Evolutionary conservation across 228 moss, liverwort and hornwort genomes (phyloP).

Genomic region (Sphagnum fallax): DNA sequence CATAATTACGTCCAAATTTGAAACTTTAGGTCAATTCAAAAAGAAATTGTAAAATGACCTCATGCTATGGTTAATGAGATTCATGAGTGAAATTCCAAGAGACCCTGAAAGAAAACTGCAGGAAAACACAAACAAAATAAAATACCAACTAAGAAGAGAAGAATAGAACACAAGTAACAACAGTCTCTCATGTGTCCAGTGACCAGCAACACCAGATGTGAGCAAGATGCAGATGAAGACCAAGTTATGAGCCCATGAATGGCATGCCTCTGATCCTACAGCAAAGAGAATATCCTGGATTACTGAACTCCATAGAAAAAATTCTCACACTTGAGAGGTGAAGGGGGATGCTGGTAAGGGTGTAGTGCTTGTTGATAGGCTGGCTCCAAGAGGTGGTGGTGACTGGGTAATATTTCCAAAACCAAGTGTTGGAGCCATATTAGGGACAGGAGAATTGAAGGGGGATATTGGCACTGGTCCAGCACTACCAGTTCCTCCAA

Average conservation of each 20-base stretch:
- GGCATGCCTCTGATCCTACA: neutral
- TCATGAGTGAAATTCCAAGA: neutral
- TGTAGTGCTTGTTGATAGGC: conserved; percentile 9
- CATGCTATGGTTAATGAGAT: neutral
- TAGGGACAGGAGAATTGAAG: neutral
- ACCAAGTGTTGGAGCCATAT: neutral
- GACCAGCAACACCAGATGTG: neutral
- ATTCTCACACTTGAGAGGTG: conserved; percentile 26
- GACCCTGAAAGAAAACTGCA: neutral
- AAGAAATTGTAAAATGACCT: neutral
- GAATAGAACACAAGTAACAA: neutral
- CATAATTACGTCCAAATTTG: neutral
- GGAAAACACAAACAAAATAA: neutral
- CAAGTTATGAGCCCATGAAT: too few relatives aligned
- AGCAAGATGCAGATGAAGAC: neutral
- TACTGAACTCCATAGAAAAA: neutral
- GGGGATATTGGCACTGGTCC: conserved; percentile 2
- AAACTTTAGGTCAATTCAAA: neutral
- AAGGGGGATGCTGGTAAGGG: conserved; percentile 13
- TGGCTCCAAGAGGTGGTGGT: conserved; percentile 12
- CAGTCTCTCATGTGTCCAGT: neutral
- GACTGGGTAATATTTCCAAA: conserved; percentile 9
- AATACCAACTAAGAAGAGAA: neutral
- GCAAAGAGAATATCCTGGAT: neutral
- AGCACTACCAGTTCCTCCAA: neutral